These are phyloP conservation scores for Pichia rugopelliculosa DNA, from an alignment of 805 yeast species.

Conservation along the genomic window DNA sequence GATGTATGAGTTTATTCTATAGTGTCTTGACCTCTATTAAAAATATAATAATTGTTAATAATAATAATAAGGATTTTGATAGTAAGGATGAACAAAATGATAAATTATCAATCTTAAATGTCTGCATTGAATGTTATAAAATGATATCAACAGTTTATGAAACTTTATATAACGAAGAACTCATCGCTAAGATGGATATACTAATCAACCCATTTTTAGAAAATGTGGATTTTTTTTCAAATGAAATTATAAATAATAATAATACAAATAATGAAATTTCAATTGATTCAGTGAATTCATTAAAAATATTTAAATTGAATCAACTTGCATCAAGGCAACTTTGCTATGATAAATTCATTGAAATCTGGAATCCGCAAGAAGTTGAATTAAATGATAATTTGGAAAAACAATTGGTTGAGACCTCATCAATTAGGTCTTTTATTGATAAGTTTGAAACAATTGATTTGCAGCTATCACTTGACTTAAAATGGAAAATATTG, in stretches of 20 bases:
- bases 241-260: neutral
- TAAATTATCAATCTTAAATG: constrained; percentile 15
- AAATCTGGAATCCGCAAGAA: constrained; percentile 30
- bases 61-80: neutral
- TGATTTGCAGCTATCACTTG: constrained; percentile 11
- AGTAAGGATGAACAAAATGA: neutral
- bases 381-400: constrained; percentile 22
- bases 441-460: constrained; percentile 28
- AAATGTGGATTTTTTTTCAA: constrained; percentile 14
- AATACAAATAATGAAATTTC: neutral
- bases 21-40: constrained; percentile 7
- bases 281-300: constrained; percentile 23
- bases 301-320: constrained; percentile 26
- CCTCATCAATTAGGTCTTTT: constrained; percentile 38
- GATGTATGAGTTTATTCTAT: constrained; percentile 12
- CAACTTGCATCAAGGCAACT: constrained; percentile 24
- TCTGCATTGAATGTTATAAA: constrained; percentile 22
- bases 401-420: constrained; percentile 35
- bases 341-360: constrained; percentile 23
- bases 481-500: constrained; percentile 34
- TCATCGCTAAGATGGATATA: neutral
- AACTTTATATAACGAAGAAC: constrained; percentile 10
- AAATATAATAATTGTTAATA: neutral
- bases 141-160: constrained; percentile 24
- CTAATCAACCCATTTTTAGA: constrained; percentile 8